These are phyloP conservation scores for Graphiopsis chlorocephala DNA, from an alignment of 2,329 filamentous ascomycete species.

Conservation along the genomic window DNA sequence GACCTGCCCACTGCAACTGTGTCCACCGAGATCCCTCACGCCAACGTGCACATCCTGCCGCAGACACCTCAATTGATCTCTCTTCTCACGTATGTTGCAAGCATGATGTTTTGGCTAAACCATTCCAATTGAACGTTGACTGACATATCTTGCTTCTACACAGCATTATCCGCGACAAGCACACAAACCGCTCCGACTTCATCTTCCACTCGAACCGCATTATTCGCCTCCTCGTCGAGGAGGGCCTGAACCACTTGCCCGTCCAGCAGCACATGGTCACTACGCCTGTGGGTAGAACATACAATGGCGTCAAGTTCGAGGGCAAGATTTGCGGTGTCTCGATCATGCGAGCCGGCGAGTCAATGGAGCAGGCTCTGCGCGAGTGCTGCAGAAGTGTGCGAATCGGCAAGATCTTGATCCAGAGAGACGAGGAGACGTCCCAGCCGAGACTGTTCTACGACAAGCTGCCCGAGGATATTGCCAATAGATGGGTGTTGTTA, in stretches of 20 bases:
- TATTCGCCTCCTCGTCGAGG: slow-evolving; percentile 92
- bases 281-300: slow-evolving; percentile 83
- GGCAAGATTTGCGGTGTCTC: slow-evolving; percentile 98
- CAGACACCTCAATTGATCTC: slow-evolving; percentile 98
- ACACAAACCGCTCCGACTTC: slow-evolving; percentile 89
- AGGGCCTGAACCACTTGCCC: slow-evolving; percentile 93
- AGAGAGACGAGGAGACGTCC: slow-evolving; percentile 91
- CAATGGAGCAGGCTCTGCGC: slow-evolving; percentile 94
- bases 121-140: not conserved
- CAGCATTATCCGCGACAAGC: slow-evolving; percentile 92
- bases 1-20: slow-evolving; percentile 73
- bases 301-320: slow-evolving; percentile 90
- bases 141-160: slow-evolving; percentile 15
- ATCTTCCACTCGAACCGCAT: slow-evolving; percentile 99
- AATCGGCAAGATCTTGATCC: slow-evolving; percentile 97
- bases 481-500: slow-evolving; percentile 86
- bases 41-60: slow-evolving; percentile 84
- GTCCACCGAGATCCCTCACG: slow-evolving; percentile 74
- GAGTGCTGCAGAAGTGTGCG: slow-evolving; percentile 97
- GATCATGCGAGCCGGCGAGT: slow-evolving; percentile 96
- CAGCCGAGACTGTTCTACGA: slow-evolving; percentile 95
- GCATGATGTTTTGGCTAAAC: not conserved
- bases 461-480: slow-evolving; percentile 92
- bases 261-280: slow-evolving; percentile 85
- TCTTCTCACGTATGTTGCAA: slow-evolving; percentile 78